Evolutionary conservation across 768 basidiomycete species (phyloP), one percentile per base, ranked within the genome.

Genomic region (Serendipita sp.): DNA sequence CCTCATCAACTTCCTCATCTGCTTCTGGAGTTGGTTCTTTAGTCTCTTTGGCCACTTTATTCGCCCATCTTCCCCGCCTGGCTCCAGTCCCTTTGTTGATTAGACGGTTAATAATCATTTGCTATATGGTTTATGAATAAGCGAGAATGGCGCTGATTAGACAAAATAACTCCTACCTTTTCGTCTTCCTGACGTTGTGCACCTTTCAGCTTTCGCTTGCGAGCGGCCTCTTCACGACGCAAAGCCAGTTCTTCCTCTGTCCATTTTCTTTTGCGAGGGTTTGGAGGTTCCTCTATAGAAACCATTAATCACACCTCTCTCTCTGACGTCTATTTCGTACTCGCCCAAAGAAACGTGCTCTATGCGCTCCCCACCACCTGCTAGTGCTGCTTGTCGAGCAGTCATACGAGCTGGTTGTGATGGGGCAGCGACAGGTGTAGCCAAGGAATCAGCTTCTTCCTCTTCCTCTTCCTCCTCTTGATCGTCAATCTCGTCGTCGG

Each of bases 71-170:
- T 60, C 55, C 55, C 34, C 55, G 55, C 34, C 34, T 60, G 48
- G 18, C 48, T 8, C 55, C 55, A 36, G 55, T 29, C 16, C 55
- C 55, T 60, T 60, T 60, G 55, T 60, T 60, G 27, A 60, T 60
- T 4, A 60, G 36, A 60, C 55, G 55, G n/a, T 60, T 60, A n/a
- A 60, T 60, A 29, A 60, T 60, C 55, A 60, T 60, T 60, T 60
- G 55, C 55, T 52, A 52, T 18, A 6, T 16, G 16, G 6, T 52
- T 18, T 52, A 13, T 13, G 40, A 23, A 13, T 40, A 40, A 40
- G 40, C 13, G 13, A 40, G 40, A 13, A 40, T 40, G 40, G 13
- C 23, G 23, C 13, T 13, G 40, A 13, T 6, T 5, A 2, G 1
- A 13, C 6, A 2, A 40, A 13, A 40, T 13, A 10, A 5, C 48